Evolutionary conservation across 306 rosid species (phyloP).

Genomic region (Betula pendula): DNA sequence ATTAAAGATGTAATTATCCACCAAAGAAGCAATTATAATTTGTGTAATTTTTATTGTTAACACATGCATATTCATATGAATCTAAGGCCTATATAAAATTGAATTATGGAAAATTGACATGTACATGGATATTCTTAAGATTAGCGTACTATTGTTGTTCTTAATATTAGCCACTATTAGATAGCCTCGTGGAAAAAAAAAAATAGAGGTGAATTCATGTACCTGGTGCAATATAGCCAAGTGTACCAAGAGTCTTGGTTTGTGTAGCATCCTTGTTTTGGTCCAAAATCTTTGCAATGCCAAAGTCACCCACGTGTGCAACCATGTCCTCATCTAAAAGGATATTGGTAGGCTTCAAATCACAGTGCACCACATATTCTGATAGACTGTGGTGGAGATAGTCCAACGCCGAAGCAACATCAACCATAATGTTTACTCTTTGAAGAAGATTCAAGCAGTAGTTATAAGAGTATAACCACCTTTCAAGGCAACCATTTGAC

Average conservation of each 20-base stretch:
- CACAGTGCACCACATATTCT: neutral
- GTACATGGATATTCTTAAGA: too few species aligned
- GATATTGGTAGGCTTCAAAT: conserved; percentile 1
- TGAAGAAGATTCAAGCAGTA: neutral
- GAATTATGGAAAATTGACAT: too few species aligned
- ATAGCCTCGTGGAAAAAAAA: neutral
- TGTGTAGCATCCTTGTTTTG: neutral
- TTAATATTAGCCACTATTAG: too few species aligned
- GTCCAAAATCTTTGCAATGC: neutral
- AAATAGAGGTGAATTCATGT: neutral
- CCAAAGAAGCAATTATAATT: neutral
- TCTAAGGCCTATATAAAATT: too few species aligned
- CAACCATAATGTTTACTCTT: neutral
- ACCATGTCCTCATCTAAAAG: neutral
- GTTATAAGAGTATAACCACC: neutral
- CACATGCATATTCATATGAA: neutral
- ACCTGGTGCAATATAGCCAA: neutral
- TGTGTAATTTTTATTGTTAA: neutral
- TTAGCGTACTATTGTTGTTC: too few species aligned
- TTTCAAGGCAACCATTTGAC: neutral
- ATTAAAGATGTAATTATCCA: too few species aligned
- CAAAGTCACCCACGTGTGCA: neutral
- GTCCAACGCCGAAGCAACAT: neutral
- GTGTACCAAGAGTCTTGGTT: neutral
- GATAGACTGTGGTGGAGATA: neutral